Evolutionary conservation across 108 stramenopile species (phyloP).

Genomic region (Cyclotella sp.): DNA sequence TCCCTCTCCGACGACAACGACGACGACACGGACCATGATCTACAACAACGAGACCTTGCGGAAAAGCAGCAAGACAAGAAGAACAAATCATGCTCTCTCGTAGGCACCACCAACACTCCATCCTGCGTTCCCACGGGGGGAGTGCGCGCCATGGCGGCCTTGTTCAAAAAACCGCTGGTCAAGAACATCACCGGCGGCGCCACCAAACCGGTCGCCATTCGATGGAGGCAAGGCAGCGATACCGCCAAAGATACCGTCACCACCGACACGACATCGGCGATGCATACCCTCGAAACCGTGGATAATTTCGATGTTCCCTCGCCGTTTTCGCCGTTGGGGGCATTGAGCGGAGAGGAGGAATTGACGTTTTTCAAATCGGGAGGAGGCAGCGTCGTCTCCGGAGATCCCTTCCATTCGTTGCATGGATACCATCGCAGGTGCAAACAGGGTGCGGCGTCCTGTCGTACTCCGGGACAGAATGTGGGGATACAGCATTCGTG

Average conservation of each 20-base stretch:
- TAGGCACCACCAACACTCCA: neutral
- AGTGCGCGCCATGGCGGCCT: conserved; percentile 11
- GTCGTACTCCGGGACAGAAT: neutral
- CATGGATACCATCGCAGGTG: conserved; percentile 24
- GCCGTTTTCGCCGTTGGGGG: conserved; percentile 13
- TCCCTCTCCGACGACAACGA: too few relatives aligned
- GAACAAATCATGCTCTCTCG: neutral
- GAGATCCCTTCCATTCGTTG: neutral
- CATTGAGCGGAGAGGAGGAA: conserved; percentile 15
- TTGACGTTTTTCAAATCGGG: conserved; percentile 7
- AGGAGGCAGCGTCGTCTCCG: too few relatives aligned
- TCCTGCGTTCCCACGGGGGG: neutral
- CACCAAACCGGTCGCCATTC: neutral
- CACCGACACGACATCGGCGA: conserved; percentile 22
- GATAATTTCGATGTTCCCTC: conserved; percentile 31
- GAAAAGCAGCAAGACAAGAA: neutral
- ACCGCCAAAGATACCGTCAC: conserved; percentile 12
- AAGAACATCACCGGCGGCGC: neutral
- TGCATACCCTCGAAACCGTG: conserved; percentile 28
- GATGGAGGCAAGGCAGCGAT: conserved; percentile 7
- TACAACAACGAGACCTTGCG: neutral
- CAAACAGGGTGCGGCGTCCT: neutral
- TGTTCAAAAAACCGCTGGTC: conserved; percentile 12
- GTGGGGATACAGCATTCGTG: neutral
- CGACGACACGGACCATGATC: too few relatives aligned